Base-by-base conservation (phyloP, 495 filamentous ascomycete genomes). In the Filosporella fistucella region DNA sequence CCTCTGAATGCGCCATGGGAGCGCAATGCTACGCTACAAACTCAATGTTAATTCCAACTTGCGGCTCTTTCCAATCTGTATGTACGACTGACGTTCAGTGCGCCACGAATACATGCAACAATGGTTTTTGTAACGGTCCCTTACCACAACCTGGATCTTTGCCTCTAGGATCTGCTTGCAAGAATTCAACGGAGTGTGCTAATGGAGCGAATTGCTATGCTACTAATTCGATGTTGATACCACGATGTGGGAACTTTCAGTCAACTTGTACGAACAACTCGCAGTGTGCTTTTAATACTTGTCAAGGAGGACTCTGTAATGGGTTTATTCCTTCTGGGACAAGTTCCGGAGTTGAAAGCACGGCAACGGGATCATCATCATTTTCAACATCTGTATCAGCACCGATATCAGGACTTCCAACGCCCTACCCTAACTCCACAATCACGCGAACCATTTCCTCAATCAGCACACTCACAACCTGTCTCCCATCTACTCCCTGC, bases 251-350 rank as follows among this genome's bases (percentile, higher is more conserved):
- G 1, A 42, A 42, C n/a, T 49, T 49, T 38, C 37, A 49, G 17
- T 36, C 47, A 9, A 16, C 39, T 8, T 49, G 47, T 25, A 42
- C 8, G 1, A 21, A 36, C 3, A 29, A 49, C 28, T 13, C 10
- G 14, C 47, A 49, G 16, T 49, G 47, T 24, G 47, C 47, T 5
- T 42, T 43, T 16, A 42, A 49, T 21, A 49, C 17, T 9, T 49
- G 47, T 18, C n/a, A n/a, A n/a, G n/a, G n/a, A n/a, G n/a, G n/a
- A n/a, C n/a, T n/a, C n/a, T n/a, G n/a, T n/a, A n/a, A n/a, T n/a
- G n/a, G n/a, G n/a, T n/a, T n/a, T n/a, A n/a, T n/a, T n/a, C n/a
- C n/a, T n/a, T n/a, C n/a, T n/a, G n/a, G n/a, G n/a, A n/a, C n/a
- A n/a, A n/a, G n/a, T n/a, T n/a, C n/a, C n/a, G n/a, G n/a, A n/a